Percentiles rank a stretch among this genome's conserved stretches.
phyloP scores from a whole-genome alignment of 768 basidiomycete species.

The Solioccasus polychromus region DNA sequence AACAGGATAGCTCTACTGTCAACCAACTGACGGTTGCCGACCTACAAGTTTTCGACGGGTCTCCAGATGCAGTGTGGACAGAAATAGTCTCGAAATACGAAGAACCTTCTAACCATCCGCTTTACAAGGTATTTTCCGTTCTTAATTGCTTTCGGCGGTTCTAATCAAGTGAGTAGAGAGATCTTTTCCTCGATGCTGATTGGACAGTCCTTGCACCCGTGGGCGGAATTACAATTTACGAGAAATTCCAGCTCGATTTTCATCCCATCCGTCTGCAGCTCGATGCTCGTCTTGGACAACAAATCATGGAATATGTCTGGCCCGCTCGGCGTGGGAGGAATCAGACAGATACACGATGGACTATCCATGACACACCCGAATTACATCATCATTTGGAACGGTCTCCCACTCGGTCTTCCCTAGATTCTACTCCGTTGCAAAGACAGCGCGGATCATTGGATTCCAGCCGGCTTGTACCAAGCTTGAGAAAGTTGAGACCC shows the following conservation, averaged over 20 bases:
- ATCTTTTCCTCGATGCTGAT: constrained; percentile 70
- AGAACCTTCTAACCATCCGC: constrained; percentile 65
- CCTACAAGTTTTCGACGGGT: constrained; percentile 83
- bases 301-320: constrained; percentile 90
- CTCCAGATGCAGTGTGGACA: constrained; percentile 76
- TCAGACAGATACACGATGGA: neutral
- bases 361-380: constrained; percentile 10
- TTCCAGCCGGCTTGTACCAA: constrained; percentile 35
- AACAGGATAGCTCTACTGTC: constrained; percentile 83
- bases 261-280: constrained; percentile 87
- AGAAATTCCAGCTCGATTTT: constrained; percentile 74
- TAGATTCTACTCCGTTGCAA: constrained; percentile 47
- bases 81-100: constrained; percentile 84
- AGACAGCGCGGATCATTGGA: constrained; percentile 34
- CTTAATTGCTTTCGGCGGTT: neutral
- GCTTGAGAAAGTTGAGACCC: constrained; percentile 49
- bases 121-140: constrained; percentile 54
- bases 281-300: constrained; percentile 75
- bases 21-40: constrained; percentile 75
- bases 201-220: constrained; percentile 89
- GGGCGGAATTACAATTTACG: constrained; percentile 89
- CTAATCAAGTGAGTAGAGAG: constrained; percentile 42
- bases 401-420: constrained; percentile 39
- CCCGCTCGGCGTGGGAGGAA: constrained; percentile 50
- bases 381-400: constrained; percentile 19